phyloP scores from a whole-genome alignment of 345 rosid species.

The Citrus cavaleriei region DNA sequence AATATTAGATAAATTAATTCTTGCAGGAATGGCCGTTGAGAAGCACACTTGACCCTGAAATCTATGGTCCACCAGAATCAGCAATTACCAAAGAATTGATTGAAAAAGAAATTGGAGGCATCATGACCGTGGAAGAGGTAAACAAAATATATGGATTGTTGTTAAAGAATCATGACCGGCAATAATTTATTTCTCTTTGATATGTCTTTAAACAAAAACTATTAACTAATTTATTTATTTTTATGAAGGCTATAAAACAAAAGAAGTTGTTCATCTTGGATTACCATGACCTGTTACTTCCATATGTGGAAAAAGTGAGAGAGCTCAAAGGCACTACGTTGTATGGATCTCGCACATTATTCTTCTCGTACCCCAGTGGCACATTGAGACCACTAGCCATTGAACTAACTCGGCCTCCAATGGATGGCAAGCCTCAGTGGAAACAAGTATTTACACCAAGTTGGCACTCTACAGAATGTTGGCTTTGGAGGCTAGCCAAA shows the following conservation, averaged over 20 bases:
- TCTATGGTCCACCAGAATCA: conserved; percentile 65
- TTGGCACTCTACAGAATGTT: conserved; percentile 40
- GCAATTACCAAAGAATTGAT: conserved; percentile 57
- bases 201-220: too few relatives aligned
- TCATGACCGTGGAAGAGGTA: conserved; percentile 48
- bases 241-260: conserved; percentile 44
- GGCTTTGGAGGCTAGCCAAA: conserved; percentile 82
- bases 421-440: conserved; percentile 62
- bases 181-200: not conserved
- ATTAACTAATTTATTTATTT: not conserved
- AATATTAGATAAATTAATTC: too few relatives aligned
- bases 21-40: conserved; percentile 80
- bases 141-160: not conserved
- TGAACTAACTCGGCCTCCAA: conserved; percentile 64
- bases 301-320: conserved; percentile 64
- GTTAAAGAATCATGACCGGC: not conserved
- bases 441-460: conserved; percentile 45
- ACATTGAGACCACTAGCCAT: conserved; percentile 60
- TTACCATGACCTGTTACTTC: conserved; percentile 60
- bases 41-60: conserved; percentile 61
- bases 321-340: conserved; percentile 38
- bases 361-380: conserved; percentile 49
- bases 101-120: conserved; percentile 51
- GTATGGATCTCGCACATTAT: conserved; percentile 67
- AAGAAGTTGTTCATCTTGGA: conserved; percentile 54